Base-by-base conservation (phyloP, 1,139 yeast genomes). In the Suhomyces maxii region DNA sequence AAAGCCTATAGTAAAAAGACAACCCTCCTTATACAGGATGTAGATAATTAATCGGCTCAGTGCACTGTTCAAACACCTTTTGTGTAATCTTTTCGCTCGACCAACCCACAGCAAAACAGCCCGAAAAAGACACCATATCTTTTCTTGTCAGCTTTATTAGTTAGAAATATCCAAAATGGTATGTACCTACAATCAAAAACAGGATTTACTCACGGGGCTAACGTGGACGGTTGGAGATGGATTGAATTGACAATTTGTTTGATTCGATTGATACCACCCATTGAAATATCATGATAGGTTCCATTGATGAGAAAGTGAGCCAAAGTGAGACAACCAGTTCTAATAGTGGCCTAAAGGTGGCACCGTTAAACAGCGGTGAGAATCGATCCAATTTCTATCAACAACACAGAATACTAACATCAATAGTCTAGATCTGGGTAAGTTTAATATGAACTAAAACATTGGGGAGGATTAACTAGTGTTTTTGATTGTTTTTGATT, bases 351-450 rank as follows among this genome's bases (percentile, higher is more conserved):
- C n/a, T 18, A 18, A 18, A 18, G n/a, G n/a, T 18, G 23, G 23
- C 23, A 2, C 23, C 4, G 23, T 18, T 18, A 18, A 18, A 18
- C 23, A 4, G 6, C 23, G 6, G 23, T 18, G 23, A 18, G 4
- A 14, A 25, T 33, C 11, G 6, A 10, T 9, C 38, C 33, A 28
- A 11, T 26, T 3, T 18, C 7, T 35, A 32, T 26, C 26, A 11
- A 30, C 8, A 18, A 26, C 31, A 10, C 36, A 23, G 35, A 14
- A 12, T 46, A 53, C 56, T 53, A 54, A 53, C 55, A 35, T 28
- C 26, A 35, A 18, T 36, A 82, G 86, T 82, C 86, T 51, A 81
- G 86, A 80, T 82, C 86, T 59, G 86, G 85, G 85, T 80, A 79
- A 56, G 84, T 77, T 30, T 4, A 30, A 33, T 18, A 18, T 18